phyloP scores from a whole-genome alignment of 2,329 filamentous ascomycete genomes.

The Cladosporium colombiae region DNA sequence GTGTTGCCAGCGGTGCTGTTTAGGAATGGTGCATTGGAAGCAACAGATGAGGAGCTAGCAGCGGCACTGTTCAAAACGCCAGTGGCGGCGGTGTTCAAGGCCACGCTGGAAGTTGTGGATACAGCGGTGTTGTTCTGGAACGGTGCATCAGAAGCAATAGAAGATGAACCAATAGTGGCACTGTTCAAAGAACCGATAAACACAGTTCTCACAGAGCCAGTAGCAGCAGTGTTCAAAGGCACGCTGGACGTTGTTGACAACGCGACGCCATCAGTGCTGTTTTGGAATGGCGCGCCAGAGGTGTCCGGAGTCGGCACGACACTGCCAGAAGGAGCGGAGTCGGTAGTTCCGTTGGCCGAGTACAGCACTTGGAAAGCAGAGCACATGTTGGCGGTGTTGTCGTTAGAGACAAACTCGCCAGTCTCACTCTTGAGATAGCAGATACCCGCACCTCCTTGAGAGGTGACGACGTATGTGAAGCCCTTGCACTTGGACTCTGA shows the following conservation, averaged over 20 bases:
- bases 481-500: constrained; percentile 3
- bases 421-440: constrained; percentile 1
- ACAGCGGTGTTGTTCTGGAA: neutral
- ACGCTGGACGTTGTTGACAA: neutral
- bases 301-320: constrained; percentile 4
- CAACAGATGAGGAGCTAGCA: neutral
- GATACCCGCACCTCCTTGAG: neutral
- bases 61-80: neutral
- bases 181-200: neutral
- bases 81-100: neutral
- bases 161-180: neutral
- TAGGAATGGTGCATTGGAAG: neutral
- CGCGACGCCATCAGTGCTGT: neutral
- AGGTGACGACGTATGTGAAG: constrained; percentile 3
- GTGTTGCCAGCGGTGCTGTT: neutral
- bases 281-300: constrained; percentile 6
- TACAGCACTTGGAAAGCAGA: neutral
- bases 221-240: neutral
- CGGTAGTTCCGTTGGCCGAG: neutral
- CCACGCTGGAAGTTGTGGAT: neutral
- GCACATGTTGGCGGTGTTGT: constrained; percentile 2
- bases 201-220: neutral
- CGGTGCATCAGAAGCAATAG: neutral
- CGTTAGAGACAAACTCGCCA: constrained; percentile 1
- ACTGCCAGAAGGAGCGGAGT: neutral